Evolutionary conservation across 1,284 basidiomycete genomes (phyloP), one percentile per base, ranked within the genome.

Genomic region (Porodaedalea pini): DNA sequence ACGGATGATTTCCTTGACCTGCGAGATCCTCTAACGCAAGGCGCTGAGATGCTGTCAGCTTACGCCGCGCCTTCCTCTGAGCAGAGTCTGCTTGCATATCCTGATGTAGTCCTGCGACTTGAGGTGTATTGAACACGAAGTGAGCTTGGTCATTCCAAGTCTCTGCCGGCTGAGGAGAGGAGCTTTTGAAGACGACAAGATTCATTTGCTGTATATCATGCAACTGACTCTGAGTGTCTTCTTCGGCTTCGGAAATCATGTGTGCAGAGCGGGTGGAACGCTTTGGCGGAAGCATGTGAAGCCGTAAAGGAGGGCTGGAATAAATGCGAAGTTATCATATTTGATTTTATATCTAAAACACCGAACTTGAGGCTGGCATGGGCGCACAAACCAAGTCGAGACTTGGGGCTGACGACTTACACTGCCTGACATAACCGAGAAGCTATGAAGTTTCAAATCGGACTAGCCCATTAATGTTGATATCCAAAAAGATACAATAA

Each of bases 281-380:
- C 17, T 57, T 60, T 7, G 58, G 58, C 13, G 58, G 58, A 19
- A 60, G 43, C 58, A 60, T 60, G 13, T 25, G 3, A n/a, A n/a
- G 15, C n/a, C n/a, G n/a, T n/a, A n/a, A n/a, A n/a, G n/a, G n/a
- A n/a, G n/a, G n/a, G n/a, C n/a, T n/a, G n/a, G n/a, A n/a, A n/a
- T n/a, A n/a, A n/a, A n/a, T n/a, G n/a, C n/a, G n/a, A n/a, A n/a
- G n/a, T n/a, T n/a, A n/a, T n/a, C n/a, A n/a, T n/a, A n/a, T n/a
- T n/a, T n/a, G n/a, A n/a, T n/a, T n/a, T n/a, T n/a, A n/a, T n/a
- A n/a, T n/a, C n/a, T n/a, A n/a, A n/a, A n/a, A n/a, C n/a, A n/a
- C n/a, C n/a, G n/a, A n/a, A n/a, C n/a, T n/a, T n/a, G n/a, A n/a
- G n/a, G n/a, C n/a, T n/a, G n/a, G n/a, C n/a, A n/a, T n/a, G n/a